Base-by-base conservation (phyloP, 371 early-diverging fungal genomes). In the Mortierella sp. region DNA sequence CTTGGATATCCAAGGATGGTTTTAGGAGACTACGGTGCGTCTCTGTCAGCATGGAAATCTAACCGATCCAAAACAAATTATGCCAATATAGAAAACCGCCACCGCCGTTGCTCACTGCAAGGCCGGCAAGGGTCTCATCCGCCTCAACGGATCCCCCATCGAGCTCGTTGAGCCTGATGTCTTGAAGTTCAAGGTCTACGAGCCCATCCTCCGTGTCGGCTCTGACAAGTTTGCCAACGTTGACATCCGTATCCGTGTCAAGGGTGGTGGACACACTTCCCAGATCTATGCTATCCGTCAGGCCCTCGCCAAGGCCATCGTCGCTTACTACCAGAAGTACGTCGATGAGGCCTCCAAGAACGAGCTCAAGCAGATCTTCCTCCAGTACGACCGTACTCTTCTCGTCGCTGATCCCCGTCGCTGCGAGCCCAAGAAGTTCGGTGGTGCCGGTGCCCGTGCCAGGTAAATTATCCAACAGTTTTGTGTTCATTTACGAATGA, bases 341-440 rank as follows among this genome's bases (percentile, higher is more conserved):
- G 95, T 97, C 72, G 99, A 99, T 87, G 99, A 99, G 85, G 98
- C 97, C 68, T 90, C 97, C 83, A 99, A 98, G 94, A 95, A 96
- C 90, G 99, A 99, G 85, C 94, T 99, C 87, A 96, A 96, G 90
- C 96, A 98, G 71, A 86, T 90, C 64, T 90, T 99, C 57, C 88
- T 96, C 79, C 87, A 90, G 80, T 99, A 96, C 89, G 99, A 99
- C 89, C 97, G 99, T 87, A 94, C 95, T 80, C 95, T 99, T 60
- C 91, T 99, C 57, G 99, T 99, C 69, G 96, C 99, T 67, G 99
- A 99, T 87, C 97, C 99, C 72, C 97, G 99, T 88, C 98, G 99
- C 86, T 95, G 95, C 90, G 99, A 99, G 86, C 97, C 99, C 89
- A 99, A 99, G 99, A 99, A 99, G 92, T 99, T 99, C 86, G 99